Percentiles rank a stretch among this genome's conserved stretches.
These are phyloP conservation scores for Monosporascus cannonballus DNA, from an alignment of 2,329 filamentous ascomycete genomes.

Conservation along the genomic window DNA sequence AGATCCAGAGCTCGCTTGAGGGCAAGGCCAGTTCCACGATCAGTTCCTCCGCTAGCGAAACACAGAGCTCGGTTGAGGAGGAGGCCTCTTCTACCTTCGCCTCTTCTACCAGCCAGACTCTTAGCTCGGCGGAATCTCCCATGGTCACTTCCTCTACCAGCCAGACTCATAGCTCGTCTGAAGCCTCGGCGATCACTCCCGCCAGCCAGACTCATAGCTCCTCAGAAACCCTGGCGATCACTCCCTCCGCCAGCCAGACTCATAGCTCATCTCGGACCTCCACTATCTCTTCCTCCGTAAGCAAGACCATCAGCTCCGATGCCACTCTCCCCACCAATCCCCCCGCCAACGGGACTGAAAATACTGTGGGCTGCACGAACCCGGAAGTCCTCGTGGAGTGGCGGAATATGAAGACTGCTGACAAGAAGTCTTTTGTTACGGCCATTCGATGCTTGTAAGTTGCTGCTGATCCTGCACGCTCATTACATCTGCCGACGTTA, in stretches of 20 bases:
- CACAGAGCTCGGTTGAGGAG: too few species aligned
- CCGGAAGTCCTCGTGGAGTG: slow-evolving; percentile 25
- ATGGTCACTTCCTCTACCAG: too few species aligned
- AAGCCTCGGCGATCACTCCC: background rate
- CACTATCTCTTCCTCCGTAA: background rate
- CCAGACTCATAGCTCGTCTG: too few species aligned
- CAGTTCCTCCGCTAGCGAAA: too few species aligned
- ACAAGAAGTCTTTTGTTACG: slow-evolving; percentile 23
- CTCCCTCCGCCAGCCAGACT: background rate
- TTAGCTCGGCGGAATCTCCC: rapidly evolving
- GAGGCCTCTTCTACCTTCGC: too few species aligned
- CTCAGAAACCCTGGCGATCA: background rate
- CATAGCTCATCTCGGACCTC: background rate
- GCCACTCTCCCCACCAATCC: background rate
- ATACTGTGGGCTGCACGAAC: slow-evolving; percentile 12
- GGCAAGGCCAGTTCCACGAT: too few species aligned
- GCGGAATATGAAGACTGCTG: slow-evolving; percentile 23
- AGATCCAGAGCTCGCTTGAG: too few species aligned
- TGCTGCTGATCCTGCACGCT: background rate
- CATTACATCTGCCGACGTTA: background rate
- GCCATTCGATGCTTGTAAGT: slow-evolving; percentile 23
- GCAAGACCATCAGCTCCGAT: background rate
- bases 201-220: too few species aligned
- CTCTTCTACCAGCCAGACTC: too few species aligned
- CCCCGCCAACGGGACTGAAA: background rate